Conservation (phyloP, 768 basidiomycete species). For the Tricholoma matsutake region DNA sequence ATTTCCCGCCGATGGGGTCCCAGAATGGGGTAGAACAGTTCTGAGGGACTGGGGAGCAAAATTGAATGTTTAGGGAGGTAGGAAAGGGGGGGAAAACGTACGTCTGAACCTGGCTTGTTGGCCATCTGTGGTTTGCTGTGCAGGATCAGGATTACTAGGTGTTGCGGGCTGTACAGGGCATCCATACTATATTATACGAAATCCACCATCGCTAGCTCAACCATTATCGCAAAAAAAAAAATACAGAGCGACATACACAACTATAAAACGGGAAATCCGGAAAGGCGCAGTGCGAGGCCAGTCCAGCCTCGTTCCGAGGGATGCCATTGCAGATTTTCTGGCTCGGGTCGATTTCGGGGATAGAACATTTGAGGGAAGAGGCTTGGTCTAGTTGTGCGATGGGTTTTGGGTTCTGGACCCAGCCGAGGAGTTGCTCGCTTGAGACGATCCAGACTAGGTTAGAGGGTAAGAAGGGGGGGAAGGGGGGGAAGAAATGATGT, state of each 20-base stretch:
- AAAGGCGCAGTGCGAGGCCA: conserved; percentile 62
- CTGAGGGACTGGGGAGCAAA: conserved; percentile 44
- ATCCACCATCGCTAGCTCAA: neutral
- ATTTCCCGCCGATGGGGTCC: conserved; percentile 68
- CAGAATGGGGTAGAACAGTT: conserved; percentile 81
- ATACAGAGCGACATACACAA: conserved; percentile 47
- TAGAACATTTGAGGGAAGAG: conserved; percentile 57
- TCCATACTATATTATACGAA: conserved; percentile 51
- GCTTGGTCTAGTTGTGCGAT: conserved; percentile 53
- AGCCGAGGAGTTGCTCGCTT: conserved; percentile 66
- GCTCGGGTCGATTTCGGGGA: conserved; percentile 53
- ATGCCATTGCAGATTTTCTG: conserved; percentile 76
- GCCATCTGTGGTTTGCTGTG: conserved; percentile 48
- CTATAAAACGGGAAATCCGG: conserved; percentile 77
- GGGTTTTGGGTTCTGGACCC: conserved; percentile 70
- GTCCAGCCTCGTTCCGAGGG: conserved; percentile 59
- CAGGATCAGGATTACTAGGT: conserved; percentile 61
- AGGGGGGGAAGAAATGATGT: neutral
- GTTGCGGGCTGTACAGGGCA: conserved; percentile 58
- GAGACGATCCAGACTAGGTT: conserved; percentile 69
- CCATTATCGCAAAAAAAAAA: neutral
- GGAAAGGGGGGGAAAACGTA: conserved; percentile 29
- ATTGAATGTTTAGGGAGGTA: neutral
- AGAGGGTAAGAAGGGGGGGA: neutral
- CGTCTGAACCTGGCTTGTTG: conserved; percentile 50